Evolutionary conservation across 768 basidiomycete genomes (phyloP).

Genomic region (Russula brevipes): DNA sequence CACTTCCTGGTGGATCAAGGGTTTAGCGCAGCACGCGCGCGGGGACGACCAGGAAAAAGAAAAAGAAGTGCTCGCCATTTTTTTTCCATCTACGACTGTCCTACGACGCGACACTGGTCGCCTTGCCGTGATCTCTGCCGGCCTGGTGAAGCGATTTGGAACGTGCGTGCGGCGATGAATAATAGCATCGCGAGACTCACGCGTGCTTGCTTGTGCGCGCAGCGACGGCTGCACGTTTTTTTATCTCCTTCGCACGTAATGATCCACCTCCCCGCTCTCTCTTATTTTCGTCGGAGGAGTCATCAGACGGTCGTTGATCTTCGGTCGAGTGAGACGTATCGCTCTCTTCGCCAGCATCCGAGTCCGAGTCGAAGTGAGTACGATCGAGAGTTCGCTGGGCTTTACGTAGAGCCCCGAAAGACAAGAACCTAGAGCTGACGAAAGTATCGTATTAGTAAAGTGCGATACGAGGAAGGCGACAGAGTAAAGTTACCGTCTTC

Average conservation of each 20-base stretch:
- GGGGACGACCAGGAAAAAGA: too few species aligned
- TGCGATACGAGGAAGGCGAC: background rate
- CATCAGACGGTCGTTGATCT: background rate
- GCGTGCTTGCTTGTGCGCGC: constrained; percentile 81
- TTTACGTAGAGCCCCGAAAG: constrained; percentile 23
- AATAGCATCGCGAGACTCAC: constrained; percentile 44
- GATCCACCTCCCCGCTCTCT: background rate
- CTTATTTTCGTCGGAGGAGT: background rate
- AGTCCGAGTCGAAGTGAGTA: constrained; percentile 1
- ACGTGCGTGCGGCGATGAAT: background rate
- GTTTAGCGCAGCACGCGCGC: background rate
- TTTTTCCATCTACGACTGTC: constrained; percentile 60
- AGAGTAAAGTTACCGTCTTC: constrained; percentile 2
- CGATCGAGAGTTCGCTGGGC: constrained; percentile 22
- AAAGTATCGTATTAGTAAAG: background rate
- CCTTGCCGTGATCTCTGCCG: constrained; percentile 79
- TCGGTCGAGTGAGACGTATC: constrained; percentile 9
- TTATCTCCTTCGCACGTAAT: constrained; percentile 35
- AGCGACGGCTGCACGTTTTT: constrained; percentile 27
- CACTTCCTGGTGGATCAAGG: constrained; percentile 45
- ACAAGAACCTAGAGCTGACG: constrained; percentile 12
- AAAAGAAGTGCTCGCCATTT: constrained; percentile 44
- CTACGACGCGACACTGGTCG: constrained; percentile 72
- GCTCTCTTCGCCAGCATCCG: constrained; percentile 6
- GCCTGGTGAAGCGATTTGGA: constrained; percentile 42